These are phyloP conservation scores for Oryza glumipatula DNA, from an alignment of 176 grass and related monocot genomes.

Conservation along the genomic window DNA sequence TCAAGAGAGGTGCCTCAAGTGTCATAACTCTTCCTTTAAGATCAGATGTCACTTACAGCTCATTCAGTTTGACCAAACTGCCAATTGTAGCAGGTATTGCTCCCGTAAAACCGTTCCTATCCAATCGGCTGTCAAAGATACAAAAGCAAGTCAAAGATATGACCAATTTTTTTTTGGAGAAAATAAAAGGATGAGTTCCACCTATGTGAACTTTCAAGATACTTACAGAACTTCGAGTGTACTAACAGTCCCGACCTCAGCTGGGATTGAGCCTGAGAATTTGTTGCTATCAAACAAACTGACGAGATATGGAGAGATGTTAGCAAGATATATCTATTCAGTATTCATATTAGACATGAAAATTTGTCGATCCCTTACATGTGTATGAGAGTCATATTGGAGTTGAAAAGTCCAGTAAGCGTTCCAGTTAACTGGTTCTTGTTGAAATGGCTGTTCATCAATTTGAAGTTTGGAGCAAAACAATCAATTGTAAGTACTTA, in stretches of 20 bases:
- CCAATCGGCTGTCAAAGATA: constrained; percentile 48
- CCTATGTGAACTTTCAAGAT: constrained; percentile 8
- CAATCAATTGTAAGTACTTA: not conserved
- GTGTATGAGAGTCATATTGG: constrained; percentile 60
- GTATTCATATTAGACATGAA: not conserved
- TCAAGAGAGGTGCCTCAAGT: not conserved
- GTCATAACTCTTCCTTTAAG: not conserved
- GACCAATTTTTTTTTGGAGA: not conserved
- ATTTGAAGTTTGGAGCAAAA: constrained; percentile 10
- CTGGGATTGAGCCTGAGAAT: constrained; percentile 45
- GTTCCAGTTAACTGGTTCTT: constrained; percentile 51
- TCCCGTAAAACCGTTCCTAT: constrained; percentile 38
- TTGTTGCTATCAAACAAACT: constrained; percentile 61
- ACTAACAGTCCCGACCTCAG: constrained; percentile 34
- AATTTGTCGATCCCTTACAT: constrained; percentile 41
- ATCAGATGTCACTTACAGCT: constrained; percentile 55
- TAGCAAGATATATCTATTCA: constrained; percentile 1
- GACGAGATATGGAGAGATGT: not conserved
- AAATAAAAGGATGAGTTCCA: not conserved
- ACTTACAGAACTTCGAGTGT: constrained; percentile 59
- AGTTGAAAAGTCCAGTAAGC: constrained; percentile 50
- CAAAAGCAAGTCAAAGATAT: constrained; percentile 28
- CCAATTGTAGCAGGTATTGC: constrained; percentile 47
- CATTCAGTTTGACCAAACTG: constrained; percentile 40
- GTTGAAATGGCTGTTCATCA: constrained; percentile 61